Evolutionary conservation across 2,329 filamentous ascomycete species (phyloP).

Genomic region (Penicillium sumatraense): DNA sequence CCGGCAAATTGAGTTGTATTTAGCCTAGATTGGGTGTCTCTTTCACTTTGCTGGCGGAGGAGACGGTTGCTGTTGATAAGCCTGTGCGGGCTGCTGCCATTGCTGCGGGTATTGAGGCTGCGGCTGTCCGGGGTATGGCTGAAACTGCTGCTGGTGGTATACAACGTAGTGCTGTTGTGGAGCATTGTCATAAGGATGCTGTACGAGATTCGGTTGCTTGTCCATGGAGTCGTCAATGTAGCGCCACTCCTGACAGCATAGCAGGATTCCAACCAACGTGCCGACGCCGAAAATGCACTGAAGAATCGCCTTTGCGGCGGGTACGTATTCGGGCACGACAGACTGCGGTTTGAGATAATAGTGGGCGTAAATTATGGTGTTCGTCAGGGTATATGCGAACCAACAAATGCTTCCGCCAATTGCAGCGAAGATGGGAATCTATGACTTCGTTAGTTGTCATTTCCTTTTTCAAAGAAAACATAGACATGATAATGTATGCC

Average conservation of each 20-base stretch:
- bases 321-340: constrained; percentile 15
- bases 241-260: constrained; percentile 26
- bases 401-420: constrained; percentile 20
- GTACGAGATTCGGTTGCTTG: constrained; percentile 1
- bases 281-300: constrained; percentile 26
- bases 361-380: constrained; percentile 16
- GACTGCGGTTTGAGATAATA: constrained; percentile 7
- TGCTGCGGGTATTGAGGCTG: constrained; percentile 12
- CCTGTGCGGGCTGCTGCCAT: constrained; percentile 1
- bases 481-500: not conserved
- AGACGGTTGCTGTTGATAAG: not conserved
- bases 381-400: constrained; percentile 20
- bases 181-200: constrained; percentile 1
- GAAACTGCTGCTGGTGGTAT: constrained; percentile 7
- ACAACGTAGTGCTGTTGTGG: constrained; percentile 10
- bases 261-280: constrained; percentile 23
- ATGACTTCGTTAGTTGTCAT: not conserved
- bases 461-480: not conserved
- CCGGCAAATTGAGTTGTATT: too few relatives aligned
- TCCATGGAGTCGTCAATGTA: constrained; percentile 7
- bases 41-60: not conserved
- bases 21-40: too few relatives aligned
- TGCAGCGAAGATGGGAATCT: constrained; percentile 21
- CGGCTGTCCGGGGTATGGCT: not conserved
- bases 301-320: constrained; percentile 7